Evolutionary conservation across 768 basidiomycete species (phyloP).

Genomic region (Coprinopsis sp.): DNA sequence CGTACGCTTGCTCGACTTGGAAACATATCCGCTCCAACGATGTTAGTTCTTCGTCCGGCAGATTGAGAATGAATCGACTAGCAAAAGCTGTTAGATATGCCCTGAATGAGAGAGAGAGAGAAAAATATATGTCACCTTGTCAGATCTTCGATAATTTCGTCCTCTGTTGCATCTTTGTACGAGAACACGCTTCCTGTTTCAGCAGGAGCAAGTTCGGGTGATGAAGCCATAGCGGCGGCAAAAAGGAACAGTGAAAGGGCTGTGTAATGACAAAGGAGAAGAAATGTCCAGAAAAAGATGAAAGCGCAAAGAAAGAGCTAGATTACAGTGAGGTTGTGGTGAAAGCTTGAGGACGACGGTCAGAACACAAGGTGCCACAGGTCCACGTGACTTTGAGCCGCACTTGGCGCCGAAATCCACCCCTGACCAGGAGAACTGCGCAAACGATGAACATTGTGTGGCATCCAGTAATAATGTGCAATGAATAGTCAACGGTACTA

Average conservation of each 20-base stretch:
- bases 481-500: no score
- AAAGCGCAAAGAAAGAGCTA: not conserved
- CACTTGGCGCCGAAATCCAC: no score
- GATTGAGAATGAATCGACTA: constrained; percentile 94
- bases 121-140: constrained; percentile 55
- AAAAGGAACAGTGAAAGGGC: no score
- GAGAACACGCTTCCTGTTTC: constrained; percentile 39
- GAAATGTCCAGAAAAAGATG: constrained; percentile 16
- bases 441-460: no score
- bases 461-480: no score
- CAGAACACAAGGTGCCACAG: no score
- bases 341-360: no score
- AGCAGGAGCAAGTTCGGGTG: constrained; percentile 57
- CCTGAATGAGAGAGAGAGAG: constrained; percentile 12
- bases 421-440: no score
- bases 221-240: constrained; percentile 67
- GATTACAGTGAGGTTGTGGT: constrained; percentile 6
- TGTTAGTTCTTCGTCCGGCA: constrained; percentile 88
- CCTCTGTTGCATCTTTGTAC: constrained; percentile 72
- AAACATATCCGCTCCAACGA: constrained; percentile 94
- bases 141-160: constrained; percentile 87
- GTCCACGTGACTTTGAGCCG: no score
- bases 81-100: constrained; percentile 3
- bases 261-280: constrained; percentile 6
- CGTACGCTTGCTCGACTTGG: constrained; percentile 98